These are phyloP conservation scores for Dipodascopsis uninucleata DNA, from an alignment of 805 yeast genomes.

Conservation along the genomic window DNA sequence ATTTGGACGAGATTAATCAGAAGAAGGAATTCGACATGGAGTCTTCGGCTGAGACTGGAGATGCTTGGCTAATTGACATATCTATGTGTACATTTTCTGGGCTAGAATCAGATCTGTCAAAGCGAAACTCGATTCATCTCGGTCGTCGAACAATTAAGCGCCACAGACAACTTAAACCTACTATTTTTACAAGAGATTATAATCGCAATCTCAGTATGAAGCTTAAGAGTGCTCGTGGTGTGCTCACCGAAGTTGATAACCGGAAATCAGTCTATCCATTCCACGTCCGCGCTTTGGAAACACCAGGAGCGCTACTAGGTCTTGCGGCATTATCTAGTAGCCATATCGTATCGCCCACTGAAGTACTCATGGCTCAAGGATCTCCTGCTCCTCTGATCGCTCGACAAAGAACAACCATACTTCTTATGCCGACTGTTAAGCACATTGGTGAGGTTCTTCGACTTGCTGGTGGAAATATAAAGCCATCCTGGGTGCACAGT, in stretches of 20 bases:
- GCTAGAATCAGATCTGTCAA: constrained; percentile 43
- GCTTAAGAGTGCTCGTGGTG: constrained; percentile 66
- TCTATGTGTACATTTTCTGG: constrained; percentile 66
- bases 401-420: constrained; percentile 75
- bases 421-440: constrained; percentile 45
- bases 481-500: constrained; percentile 88
- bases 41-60: constrained; percentile 70
- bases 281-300: constrained; percentile 41
- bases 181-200: constrained; percentile 79
- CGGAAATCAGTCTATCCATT: constrained; percentile 85
- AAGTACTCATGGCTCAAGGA: constrained; percentile 17
- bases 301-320: constrained; percentile 23
- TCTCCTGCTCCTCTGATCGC: constrained; percentile 53
- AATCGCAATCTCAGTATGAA: constrained; percentile 48
- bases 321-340: constrained; percentile 15
- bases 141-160: constrained; percentile 35
- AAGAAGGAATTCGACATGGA: constrained; percentile 42
- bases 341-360: constrained; percentile 13
- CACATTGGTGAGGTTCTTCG: constrained; percentile 58
- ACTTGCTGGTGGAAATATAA: constrained; percentile 73
- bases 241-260: constrained; percentile 67
- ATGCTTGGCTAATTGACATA: constrained; percentile 81
- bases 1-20: constrained; percentile 26
- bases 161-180: constrained; percentile 44
- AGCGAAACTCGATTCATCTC: constrained; percentile 32